Evolutionary conservation across 2,329 filamentous ascomycete genomes (phyloP).

Genomic region (Geosmithia morbida): DNA sequence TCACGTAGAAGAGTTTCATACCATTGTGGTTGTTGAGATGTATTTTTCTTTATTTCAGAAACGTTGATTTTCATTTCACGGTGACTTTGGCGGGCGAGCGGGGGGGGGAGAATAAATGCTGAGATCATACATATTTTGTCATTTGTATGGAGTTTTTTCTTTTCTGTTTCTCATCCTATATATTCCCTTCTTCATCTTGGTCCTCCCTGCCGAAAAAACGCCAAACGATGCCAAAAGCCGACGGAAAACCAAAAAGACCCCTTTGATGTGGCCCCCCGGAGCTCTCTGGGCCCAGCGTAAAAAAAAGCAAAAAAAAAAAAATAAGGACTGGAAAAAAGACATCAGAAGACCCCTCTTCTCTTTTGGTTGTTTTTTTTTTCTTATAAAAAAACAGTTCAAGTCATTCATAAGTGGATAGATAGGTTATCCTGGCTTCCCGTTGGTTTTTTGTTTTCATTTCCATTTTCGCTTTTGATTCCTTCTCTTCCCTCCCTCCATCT

Average conservation of each 20-base stretch:
- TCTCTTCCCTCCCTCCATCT: slow-evolving; percentile 5
- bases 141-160: background rate
- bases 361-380: background rate
- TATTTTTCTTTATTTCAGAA: too few species aligned
- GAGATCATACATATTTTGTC: too few species aligned
- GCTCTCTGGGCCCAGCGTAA: background rate
- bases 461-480: slow-evolving; percentile 3
- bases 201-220: slow-evolving; percentile 16
- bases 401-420: slow-evolving; percentile 1
- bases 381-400: background rate
- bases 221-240: slow-evolving; percentile 26
- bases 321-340: background rate
- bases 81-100: too few species aligned
- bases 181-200: background rate
- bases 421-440: background rate
- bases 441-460: slow-evolving; percentile 3
- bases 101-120: too few species aligned
- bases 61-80: too few species aligned
- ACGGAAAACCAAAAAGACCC: slow-evolving; percentile 15
- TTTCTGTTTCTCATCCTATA: background rate
- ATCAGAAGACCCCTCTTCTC: background rate
- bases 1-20: too few species aligned
- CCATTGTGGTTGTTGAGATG: too few species aligned
- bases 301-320: background rate
- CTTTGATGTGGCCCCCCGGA: background rate